A percentile compares a stretch with the other conserved stretches of the same genome.
phyloP scores from a whole-genome alignment of 176 grass and related monocot genomes.

The Rhipidocladum racemiflorum region DNA sequence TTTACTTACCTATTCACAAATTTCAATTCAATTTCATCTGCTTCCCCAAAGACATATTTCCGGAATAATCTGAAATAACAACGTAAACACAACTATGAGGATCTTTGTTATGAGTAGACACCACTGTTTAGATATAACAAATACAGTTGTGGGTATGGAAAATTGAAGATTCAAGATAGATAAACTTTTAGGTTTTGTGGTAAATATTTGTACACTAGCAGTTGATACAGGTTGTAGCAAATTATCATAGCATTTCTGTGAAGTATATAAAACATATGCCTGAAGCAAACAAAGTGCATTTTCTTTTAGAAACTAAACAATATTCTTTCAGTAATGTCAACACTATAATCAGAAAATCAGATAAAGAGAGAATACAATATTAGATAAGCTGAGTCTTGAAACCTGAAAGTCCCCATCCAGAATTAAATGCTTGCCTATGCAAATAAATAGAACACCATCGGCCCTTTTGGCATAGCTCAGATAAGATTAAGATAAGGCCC shows the following conservation, averaged over 20 bases:
- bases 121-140: background rate
- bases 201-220: background rate
- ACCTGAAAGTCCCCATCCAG: background rate
- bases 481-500: background rate
- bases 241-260: background rate
- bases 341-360: background rate
- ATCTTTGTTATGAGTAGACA: background rate
- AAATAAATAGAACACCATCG: background rate
- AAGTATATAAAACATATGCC: background rate
- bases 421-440: background rate
- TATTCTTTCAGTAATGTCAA: background rate
- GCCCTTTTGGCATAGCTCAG: background rate
- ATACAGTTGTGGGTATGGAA: background rate
- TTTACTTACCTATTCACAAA: constrained; percentile 86
- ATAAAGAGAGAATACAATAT: background rate
- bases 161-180: background rate
- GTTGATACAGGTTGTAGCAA: background rate
- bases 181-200: background rate
- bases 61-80: constrained; percentile 72
- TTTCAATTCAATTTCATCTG: constrained; percentile 98
- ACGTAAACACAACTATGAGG: constrained; percentile 12
- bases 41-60: constrained; percentile 95
- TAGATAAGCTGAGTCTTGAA: background rate
- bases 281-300: background rate
- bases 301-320: background rate